Percentiles rank a stretch among this genome's conserved stretches.
Conservation (phyloP, 2,329 filamentous ascomycete genomes). For the Harringtonia lauricola region DNA sequence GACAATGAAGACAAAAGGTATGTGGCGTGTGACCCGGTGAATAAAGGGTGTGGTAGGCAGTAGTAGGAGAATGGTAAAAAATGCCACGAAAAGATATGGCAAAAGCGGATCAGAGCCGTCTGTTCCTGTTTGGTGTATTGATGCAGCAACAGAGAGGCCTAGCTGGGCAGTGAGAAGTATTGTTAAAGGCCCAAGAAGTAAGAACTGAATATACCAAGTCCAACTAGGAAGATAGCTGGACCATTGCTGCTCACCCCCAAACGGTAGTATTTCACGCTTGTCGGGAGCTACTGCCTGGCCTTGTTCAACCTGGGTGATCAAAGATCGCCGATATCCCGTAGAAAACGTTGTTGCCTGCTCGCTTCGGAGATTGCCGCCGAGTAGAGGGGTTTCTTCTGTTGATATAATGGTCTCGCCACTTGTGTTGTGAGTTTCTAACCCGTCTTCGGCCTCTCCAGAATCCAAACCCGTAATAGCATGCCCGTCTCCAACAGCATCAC, state of each 20-base stretch:
- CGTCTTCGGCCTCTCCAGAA: slow-evolving; percentile 20
- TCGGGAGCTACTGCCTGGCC: background rate
- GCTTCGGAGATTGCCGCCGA: slow-evolving; percentile 13
- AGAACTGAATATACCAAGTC: slow-evolving; percentile 81
- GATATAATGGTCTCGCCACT: slow-evolving; percentile 14
- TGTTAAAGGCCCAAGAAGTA: slow-evolving; percentile 67
- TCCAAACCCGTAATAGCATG: slow-evolving; percentile 28
- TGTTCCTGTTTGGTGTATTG: slow-evolving; percentile 68
- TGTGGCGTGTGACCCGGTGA: slow-evolving; percentile 72
- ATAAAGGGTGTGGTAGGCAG: slow-evolving; percentile 74
- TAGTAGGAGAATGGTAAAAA: slow-evolving; percentile 60
- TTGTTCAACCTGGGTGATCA: slow-evolving; percentile 19
- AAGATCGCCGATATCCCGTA: slow-evolving; percentile 41
- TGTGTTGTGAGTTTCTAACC: background rate
- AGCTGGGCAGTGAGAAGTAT: slow-evolving; percentile 70
- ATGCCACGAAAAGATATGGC: slow-evolving; percentile 60
- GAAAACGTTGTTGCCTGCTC: slow-evolving; percentile 38
- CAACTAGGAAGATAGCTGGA: slow-evolving; percentile 67
- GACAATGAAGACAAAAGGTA: slow-evolving; percentile 66
- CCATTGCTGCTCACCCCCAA: slow-evolving; percentile 74
- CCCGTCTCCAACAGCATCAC: slow-evolving; percentile 18
- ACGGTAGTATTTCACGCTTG: slow-evolving; percentile 26
- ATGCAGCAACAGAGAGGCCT: slow-evolving; percentile 59
- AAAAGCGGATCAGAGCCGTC: slow-evolving; percentile 67
- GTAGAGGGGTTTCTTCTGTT: slow-evolving; percentile 43